phyloP scores from a whole-genome alignment of 176 grass and related monocot species.

The Oropetium thomaeum region DNA sequence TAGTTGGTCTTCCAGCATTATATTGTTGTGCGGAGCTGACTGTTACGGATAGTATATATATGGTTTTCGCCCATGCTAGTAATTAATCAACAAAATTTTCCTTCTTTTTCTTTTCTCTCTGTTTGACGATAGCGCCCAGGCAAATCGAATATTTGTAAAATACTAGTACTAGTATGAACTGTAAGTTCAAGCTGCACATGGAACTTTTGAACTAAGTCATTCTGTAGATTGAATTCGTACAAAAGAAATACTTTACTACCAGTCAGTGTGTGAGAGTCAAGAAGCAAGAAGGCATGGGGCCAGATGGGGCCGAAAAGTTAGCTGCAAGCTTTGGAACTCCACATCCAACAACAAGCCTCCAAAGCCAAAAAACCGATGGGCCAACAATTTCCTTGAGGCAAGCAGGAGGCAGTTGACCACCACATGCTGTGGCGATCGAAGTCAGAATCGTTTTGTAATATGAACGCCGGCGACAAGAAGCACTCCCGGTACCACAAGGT shows the following conservation, averaged over 20 bases:
- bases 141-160: slow-evolving; percentile 20
- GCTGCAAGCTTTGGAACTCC: slow-evolving; percentile 39
- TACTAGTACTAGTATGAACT: neutral
- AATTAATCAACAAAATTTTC: neutral
- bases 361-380: slow-evolving; percentile 21
- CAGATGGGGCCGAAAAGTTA: slow-evolving; percentile 37
- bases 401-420: slow-evolving; percentile 42
- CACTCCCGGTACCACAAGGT: slow-evolving; percentile 22
- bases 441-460: slow-evolving; percentile 17
- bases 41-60: neutral
- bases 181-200: slow-evolving; percentile 6
- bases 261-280: slow-evolving; percentile 42
- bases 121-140: neutral
- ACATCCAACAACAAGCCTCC: slow-evolving; percentile 35
- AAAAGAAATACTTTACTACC: neutral
- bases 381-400: slow-evolving; percentile 35
- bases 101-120: too few species aligned
- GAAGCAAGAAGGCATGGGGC: slow-evolving; percentile 37
- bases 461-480: slow-evolving; percentile 16
- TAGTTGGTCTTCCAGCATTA: neutral
- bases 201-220: neutral
- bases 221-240: neutral
- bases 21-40: neutral
- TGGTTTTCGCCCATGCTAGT: neutral
- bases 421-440: slow-evolving; percentile 19